Conservation (phyloP, 2,329 filamentous ascomycete genomes). For the Diatrype stigma region DNA sequence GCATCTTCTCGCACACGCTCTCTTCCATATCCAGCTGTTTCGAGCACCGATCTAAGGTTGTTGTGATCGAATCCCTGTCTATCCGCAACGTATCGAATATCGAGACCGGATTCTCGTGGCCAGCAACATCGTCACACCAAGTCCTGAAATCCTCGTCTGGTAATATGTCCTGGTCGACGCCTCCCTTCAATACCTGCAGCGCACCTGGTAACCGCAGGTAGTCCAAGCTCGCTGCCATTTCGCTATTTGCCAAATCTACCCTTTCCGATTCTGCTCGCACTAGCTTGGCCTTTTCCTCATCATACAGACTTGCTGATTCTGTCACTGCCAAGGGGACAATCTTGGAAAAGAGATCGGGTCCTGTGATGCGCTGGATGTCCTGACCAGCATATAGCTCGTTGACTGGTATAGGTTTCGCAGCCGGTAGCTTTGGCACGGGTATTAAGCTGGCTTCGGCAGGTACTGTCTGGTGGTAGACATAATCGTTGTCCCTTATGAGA, state of each 20-base stretch:
- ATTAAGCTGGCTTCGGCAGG: slow-evolving; percentile 79
- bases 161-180: slow-evolving; percentile 81
- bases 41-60: slow-evolving; percentile 70
- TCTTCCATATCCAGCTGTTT: slow-evolving; percentile 96
- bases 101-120: slow-evolving; percentile 72
- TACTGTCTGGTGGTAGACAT: slow-evolving; percentile 93
- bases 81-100: slow-evolving; percentile 76
- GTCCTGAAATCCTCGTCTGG: slow-evolving; percentile 88
- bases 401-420: slow-evolving; percentile 94
- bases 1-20: slow-evolving; percentile 98
- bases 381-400: slow-evolving; percentile 95
- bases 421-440: slow-evolving; percentile 83
- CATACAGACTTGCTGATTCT: slow-evolving; percentile 93
- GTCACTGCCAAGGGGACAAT: slow-evolving; percentile 96
- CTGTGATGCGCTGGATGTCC: slow-evolving; percentile 94
- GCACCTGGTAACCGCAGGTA: slow-evolving; percentile 88
- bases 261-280: slow-evolving; percentile 90
- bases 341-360: slow-evolving; percentile 93
- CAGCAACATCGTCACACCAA: slow-evolving; percentile 91
- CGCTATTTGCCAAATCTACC: slow-evolving; percentile 86
- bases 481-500: slow-evolving; percentile 89
- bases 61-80: slow-evolving; percentile 72
- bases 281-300: slow-evolving; percentile 96
- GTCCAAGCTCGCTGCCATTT: slow-evolving; percentile 93
- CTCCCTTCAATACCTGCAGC: slow-evolving; percentile 86